Conservation (phyloP, 768 basidiomycete genomes). For the Tricholomella constricta region DNA sequence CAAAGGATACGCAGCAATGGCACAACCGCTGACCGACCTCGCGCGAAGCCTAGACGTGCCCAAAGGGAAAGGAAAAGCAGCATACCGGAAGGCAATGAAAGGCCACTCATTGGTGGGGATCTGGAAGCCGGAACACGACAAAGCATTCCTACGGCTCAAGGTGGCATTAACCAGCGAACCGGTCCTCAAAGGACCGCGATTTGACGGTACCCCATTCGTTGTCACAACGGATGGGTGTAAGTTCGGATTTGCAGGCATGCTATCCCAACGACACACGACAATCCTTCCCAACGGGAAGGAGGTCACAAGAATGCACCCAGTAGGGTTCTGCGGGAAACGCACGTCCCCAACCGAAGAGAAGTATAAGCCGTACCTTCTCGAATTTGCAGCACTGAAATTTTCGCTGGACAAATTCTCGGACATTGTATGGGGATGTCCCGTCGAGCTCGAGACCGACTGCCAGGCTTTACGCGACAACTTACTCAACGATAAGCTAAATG, state of each 20-base stretch:
- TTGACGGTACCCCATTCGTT: slow-evolving; percentile 33
- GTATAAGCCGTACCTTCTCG: slow-evolving; percentile 25
- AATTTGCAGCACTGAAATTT: too few relatives aligned
- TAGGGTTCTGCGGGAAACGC: slow-evolving; percentile 33
- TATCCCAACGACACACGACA: slow-evolving; percentile 26
- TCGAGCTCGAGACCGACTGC: slow-evolving; percentile 36
- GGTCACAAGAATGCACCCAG: slow-evolving; percentile 22
- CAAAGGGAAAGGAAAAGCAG: slow-evolving; percentile 3
- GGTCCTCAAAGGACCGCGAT: slow-evolving; percentile 30
- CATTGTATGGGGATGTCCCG: slow-evolving; percentile 25
- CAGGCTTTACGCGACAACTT: slow-evolving; percentile 32
- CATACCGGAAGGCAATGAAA: slow-evolving; percentile 18
- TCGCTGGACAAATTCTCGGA: slow-evolving; percentile 34
- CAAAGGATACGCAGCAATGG: slow-evolving; percentile 32
- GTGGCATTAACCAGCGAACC: slow-evolving; percentile 30
- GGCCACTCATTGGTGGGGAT: slow-evolving; percentile 4
- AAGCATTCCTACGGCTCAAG: slow-evolving; percentile 33
- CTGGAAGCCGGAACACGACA: slow-evolving; percentile 22
- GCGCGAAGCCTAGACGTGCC: slow-evolving; percentile 20
- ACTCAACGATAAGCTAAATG: too few relatives aligned
- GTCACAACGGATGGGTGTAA: slow-evolving; percentile 15
- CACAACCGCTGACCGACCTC: slow-evolving; percentile 33
- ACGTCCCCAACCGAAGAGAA: slow-evolving; percentile 18
- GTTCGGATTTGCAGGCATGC: slow-evolving; percentile 15
- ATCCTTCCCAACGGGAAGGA: slow-evolving; percentile 6